These are phyloP conservation scores for Colletotrichum lindemuthianum DNA, from an alignment of 2,329 filamentous ascomycete species.

Conservation along the genomic window DNA sequence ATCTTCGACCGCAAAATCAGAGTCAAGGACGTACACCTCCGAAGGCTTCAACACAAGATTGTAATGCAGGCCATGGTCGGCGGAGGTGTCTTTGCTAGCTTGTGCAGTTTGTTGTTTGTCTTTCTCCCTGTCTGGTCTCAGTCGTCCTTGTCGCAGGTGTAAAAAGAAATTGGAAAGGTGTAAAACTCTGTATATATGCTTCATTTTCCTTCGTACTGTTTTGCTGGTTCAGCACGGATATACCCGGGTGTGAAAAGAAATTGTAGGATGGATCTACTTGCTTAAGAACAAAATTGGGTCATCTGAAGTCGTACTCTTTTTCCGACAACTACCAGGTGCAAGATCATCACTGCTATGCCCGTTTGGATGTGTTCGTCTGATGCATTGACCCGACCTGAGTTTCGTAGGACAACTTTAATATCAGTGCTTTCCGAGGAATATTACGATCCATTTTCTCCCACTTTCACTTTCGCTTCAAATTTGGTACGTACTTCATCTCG, in stretches of 20 bases:
- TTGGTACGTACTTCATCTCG: too few relatives aligned
- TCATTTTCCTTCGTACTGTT: neutral
- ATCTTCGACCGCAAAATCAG: constrained; percentile 58
- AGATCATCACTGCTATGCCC: too few relatives aligned
- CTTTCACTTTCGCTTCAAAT: too few relatives aligned
- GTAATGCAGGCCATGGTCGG: constrained; percentile 53
- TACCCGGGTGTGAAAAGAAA: neutral
- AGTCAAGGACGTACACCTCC: constrained; percentile 55
- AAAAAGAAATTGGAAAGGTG: neutral
- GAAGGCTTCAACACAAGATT: constrained; percentile 56
- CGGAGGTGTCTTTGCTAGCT: constrained; percentile 48
- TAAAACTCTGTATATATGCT: too few relatives aligned
- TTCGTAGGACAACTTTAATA: too few relatives aligned
- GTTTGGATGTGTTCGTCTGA: too few relatives aligned
- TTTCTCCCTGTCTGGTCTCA: constrained; percentile 56
- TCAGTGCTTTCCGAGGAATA: too few relatives aligned
- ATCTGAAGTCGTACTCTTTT: too few relatives aligned
- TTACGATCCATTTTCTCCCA: too few relatives aligned
- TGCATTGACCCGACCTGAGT: too few relatives aligned
- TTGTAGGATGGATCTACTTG: neutral
- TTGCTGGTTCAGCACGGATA: constrained; percentile 3
- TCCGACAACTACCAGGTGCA: too few relatives aligned
- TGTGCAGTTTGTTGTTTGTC: constrained; percentile 52
- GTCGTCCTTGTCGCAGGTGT: constrained; percentile 32
- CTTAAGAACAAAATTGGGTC: neutral